Percentiles rank a stretch among this genome's conserved stretches.
phyloP scores from a whole-genome alignment of 2,329 filamentous ascomycete species.

The Coleophoma eucalyptorum region DNA sequence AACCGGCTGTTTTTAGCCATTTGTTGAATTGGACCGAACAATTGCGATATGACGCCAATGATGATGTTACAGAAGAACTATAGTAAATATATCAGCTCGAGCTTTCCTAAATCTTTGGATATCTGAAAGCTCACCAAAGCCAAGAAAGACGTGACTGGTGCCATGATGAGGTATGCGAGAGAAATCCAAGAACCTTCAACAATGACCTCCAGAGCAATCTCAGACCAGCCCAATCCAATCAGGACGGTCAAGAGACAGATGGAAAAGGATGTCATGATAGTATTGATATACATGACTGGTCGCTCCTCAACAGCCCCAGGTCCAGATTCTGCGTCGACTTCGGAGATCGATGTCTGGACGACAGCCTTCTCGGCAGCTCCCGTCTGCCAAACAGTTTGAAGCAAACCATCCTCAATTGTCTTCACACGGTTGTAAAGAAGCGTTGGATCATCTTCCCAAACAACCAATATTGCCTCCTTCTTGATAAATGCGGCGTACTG shows the following conservation, averaged over 20 bases:
- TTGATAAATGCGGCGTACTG: constrained; percentile 62
- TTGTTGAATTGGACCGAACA: neutral
- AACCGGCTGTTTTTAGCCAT: constrained; percentile 27
- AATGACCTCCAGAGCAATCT: constrained; percentile 24
- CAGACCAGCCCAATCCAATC: neutral
- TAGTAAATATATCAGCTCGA: no score
- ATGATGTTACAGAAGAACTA: neutral
- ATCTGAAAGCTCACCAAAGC: constrained; percentile 34
- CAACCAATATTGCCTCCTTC: constrained; percentile 50
- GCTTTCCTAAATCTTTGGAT: no score
- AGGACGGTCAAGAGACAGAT: neutral
- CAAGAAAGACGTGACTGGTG: constrained; percentile 30
- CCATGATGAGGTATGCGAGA: constrained; percentile 45
- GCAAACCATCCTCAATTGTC: constrained; percentile 47
- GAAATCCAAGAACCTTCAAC: constrained; percentile 53
- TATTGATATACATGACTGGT: neutral
- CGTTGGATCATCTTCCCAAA: constrained; percentile 61
- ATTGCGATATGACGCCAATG: neutral
- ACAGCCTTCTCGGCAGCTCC: constrained; percentile 31
- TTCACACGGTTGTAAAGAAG: constrained; percentile 48
- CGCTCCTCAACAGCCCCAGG: neutral
- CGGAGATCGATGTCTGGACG: constrained; percentile 33
- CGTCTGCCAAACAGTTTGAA: constrained; percentile 54
- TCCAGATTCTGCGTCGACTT: neutral
- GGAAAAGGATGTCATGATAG: neutral